Evolutionary conservation across 768 basidiomycete genomes (phyloP).

Genomic region (Trametes cingulata): DNA sequence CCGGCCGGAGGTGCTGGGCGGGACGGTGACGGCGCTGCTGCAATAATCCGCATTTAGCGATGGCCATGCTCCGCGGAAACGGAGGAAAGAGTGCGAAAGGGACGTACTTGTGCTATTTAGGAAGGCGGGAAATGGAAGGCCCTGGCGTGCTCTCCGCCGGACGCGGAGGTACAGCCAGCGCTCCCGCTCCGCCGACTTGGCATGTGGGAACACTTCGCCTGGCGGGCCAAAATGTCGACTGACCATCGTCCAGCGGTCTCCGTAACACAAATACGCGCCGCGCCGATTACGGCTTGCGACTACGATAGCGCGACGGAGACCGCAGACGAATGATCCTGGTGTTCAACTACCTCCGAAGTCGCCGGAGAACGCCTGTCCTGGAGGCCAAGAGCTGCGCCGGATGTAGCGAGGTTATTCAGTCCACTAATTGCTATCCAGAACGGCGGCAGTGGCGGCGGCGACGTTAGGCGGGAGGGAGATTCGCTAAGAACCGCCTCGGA

Average conservation of each 20-base stretch:
- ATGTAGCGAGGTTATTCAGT: not conserved
- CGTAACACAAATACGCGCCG: not conserved
- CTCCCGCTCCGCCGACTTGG: not conserved
- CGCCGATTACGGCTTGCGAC: not conserved
- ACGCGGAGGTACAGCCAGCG: conserved; percentile 5
- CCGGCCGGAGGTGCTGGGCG: conserved; percentile 9
- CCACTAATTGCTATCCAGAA: not conserved
- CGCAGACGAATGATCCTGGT: not conserved
- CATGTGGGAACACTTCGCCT: conserved; percentile 3
- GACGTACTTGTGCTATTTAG: not conserved
- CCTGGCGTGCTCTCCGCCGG: conserved; percentile 2
- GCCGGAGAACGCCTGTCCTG: not conserved
- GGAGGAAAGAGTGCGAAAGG: conserved; percentile 11
- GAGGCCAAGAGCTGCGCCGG: not conserved
- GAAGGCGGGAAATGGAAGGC: conserved; percentile 14
- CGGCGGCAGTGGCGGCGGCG: not conserved
- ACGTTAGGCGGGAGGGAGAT: not conserved
- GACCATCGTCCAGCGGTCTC: not conserved
- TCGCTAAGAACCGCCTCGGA: not conserved
- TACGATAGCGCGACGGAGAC: not conserved
- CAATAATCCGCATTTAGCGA: not conserved
- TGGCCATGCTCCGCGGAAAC: conserved; percentile 4
- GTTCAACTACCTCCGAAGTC: not conserved
- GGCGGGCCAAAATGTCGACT: not conserved
- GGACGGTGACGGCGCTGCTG: not conserved